phyloP scores from a whole-genome alignment of 2,329 filamentous ascomycete species.

The Alternaria ventricosa region DNA sequence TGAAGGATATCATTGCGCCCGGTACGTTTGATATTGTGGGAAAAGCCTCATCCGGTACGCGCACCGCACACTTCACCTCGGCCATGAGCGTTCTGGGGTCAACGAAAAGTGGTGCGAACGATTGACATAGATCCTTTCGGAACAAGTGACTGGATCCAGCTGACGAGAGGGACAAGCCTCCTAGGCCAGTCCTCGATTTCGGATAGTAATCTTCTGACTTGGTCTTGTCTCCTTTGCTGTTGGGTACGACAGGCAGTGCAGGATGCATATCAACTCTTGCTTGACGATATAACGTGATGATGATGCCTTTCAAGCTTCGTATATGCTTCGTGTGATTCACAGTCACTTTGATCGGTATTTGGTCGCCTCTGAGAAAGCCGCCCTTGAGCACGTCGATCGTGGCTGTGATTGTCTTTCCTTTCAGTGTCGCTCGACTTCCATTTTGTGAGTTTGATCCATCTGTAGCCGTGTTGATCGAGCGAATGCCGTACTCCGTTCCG shows the following conservation, averaged over 20 bases:
- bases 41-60: slow-evolving; percentile 88
- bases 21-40: slow-evolving; percentile 90
- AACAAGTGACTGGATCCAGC: slow-evolving; percentile 90
- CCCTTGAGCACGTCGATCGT: slow-evolving; percentile 82
- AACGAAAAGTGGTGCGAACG: slow-evolving; percentile 85
- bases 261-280: slow-evolving; percentile 85
- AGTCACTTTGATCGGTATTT: slow-evolving; percentile 77
- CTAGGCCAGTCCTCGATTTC: slow-evolving; percentile 83
- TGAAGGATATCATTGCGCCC: slow-evolving; percentile 93
- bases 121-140: slow-evolving; percentile 90
- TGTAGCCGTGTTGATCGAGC: slow-evolving; percentile 53
- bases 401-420: slow-evolving; percentile 79
- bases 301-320: slow-evolving; percentile 90
- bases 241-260: slow-evolving; percentile 65
- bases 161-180: slow-evolving; percentile 84
- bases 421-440: slow-evolving; percentile 62
- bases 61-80: slow-evolving; percentile 80
- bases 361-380: slow-evolving; percentile 85
- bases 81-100: slow-evolving; percentile 80
- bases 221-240: slow-evolving; percentile 69
- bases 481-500: slow-evolving; percentile 50
- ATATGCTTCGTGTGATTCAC: slow-evolving; percentile 89
- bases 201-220: slow-evolving; percentile 87
- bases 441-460: slow-evolving; percentile 50
- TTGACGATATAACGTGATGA: slow-evolving; percentile 89